Percentiles rank a stretch among this genome's conserved stretches.
Evolutionary conservation across 495 filamentous ascomycete species (phyloP).

Genomic region (Lasiosphaeria ovina): DNA sequence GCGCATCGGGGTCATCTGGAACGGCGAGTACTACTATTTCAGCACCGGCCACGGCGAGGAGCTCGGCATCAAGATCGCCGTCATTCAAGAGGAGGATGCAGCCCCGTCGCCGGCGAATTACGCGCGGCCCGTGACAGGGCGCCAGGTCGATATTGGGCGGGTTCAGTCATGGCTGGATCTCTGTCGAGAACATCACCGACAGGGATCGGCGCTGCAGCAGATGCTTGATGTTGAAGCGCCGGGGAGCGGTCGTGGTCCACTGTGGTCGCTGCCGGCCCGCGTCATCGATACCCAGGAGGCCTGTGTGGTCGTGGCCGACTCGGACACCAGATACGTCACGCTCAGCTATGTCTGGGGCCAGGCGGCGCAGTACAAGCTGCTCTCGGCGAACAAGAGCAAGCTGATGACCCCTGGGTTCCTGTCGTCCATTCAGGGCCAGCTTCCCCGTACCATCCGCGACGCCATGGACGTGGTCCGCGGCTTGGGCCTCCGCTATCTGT

Average conservation of each 20-base stretch:
- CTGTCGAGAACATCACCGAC: background rate
- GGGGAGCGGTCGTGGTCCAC: background rate
- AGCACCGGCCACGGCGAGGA: background rate
- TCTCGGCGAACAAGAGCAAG: background rate
- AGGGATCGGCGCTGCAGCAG: background rate
- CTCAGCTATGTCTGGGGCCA: background rate
- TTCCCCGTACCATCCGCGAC: conserved; percentile 12
- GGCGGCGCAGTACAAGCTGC: background rate
- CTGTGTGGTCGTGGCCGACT: background rate
- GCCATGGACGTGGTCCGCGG: conserved; percentile 21
- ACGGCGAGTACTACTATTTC: background rate
- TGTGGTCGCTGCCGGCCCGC: background rate
- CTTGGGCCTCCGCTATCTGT: conserved; percentile 21
- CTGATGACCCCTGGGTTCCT: background rate
- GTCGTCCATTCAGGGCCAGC: background rate
- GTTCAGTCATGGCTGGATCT: background rate
- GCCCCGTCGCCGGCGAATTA: background rate
- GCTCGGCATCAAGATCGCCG: background rate
- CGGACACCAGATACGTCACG: background rate
- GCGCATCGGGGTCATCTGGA: background rate
- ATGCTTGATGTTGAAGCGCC: background rate
- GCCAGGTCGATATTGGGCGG: background rate
- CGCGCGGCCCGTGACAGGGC: background rate
- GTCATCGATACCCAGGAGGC: background rate
- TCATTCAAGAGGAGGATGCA: background rate